Base-by-base conservation (phyloP, 257 asterid genomes). In the Solanum gracilifrons region DNA sequence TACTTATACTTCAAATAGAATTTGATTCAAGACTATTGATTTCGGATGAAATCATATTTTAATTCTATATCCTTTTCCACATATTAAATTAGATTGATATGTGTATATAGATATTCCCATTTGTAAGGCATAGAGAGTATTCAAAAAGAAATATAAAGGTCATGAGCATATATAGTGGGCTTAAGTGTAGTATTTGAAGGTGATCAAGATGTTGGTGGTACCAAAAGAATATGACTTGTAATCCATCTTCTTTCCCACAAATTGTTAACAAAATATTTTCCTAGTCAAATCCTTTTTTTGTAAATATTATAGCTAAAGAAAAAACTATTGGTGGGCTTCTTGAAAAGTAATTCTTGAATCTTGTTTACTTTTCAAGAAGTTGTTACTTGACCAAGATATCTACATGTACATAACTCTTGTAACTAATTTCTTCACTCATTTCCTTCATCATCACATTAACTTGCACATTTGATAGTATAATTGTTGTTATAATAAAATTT, bases 81-180 rank as follows among this genome's bases (percentile, higher is more conserved):
- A 13, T 13, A 13, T 48, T 48, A 48, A 48, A 48, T 4, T 48
- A 48, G 0, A 13, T 13, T 48, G 20, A 48, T 48, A 21, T 48
- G 58, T 13, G 58, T 48, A 35, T 5, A 48, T 48, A 48, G 4
- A 48, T 48, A 48, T 48, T 48, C 20, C 1, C 20, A 2, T 48
- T 18, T 7, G 15, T 4, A 5, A 48, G 5, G 21, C 58, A 13
- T 48, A 48, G 20, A 48, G 6, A 35, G 58, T 13, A 48, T 48
- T 48, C 6, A 48, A 18, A 48, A 4, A 48, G 58, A 66, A 5
- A 13, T 36, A 29, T 29, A 29, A 73, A 46, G 86, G 87, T 23
- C 86, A 92, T 92, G 93, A 91, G 91, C 1, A 93, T 95, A 98
- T 0, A 93, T 95, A 98, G 98, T 93, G 89, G 99, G 99, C 13